phyloP scores from a whole-genome alignment of 2,329 filamentous ascomycete species.

The Aspergillus sp. region DNA sequence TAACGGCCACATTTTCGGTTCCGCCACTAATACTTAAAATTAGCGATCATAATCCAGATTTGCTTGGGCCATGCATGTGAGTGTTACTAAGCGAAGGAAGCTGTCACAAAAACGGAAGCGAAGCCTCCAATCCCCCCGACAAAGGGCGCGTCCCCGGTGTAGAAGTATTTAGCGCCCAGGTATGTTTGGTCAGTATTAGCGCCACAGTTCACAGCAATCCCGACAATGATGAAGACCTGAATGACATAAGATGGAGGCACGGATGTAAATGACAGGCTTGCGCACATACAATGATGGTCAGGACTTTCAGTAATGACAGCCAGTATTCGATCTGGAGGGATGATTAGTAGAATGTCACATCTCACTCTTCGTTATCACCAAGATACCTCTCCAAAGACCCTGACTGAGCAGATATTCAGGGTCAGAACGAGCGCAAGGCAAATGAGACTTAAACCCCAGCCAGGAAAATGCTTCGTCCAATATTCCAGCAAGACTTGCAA shows the following conservation, averaged over 20 bases:
- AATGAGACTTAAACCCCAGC: constrained; percentile 64
- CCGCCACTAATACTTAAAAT: constrained; percentile 45
- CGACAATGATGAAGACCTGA: constrained; percentile 64
- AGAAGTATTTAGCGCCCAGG: constrained; percentile 61
- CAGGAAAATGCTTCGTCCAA: constrained; percentile 64
- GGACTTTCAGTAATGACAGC: constrained; percentile 45
- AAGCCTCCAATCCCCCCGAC: constrained; percentile 67
- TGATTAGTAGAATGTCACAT: neutral
- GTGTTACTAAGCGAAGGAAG: constrained; percentile 60
- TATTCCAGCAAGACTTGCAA: constrained; percentile 61
- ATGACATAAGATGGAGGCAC: constrained; percentile 22
- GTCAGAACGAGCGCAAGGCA: constrained; percentile 59
- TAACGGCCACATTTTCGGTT: constrained; percentile 66
- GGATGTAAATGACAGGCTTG: too few species aligned
- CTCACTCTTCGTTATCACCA: neutral
- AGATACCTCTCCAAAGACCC: constrained; percentile 55
- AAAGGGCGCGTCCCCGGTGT: constrained; percentile 62
- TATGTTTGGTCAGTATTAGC: constrained; percentile 57
- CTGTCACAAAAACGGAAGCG: constrained; percentile 64
- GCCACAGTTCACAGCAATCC: constrained; percentile 62
- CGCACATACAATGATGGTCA: constrained; percentile 42
- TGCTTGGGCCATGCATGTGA: neutral
- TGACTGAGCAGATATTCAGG: constrained; percentile 56
- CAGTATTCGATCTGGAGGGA: constrained; percentile 41
- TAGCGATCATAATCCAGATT: too few species aligned